Evolutionary conservation across 352 stramenopile genomes (phyloP).

Genomic region (Plasmopara muralis): DNA sequence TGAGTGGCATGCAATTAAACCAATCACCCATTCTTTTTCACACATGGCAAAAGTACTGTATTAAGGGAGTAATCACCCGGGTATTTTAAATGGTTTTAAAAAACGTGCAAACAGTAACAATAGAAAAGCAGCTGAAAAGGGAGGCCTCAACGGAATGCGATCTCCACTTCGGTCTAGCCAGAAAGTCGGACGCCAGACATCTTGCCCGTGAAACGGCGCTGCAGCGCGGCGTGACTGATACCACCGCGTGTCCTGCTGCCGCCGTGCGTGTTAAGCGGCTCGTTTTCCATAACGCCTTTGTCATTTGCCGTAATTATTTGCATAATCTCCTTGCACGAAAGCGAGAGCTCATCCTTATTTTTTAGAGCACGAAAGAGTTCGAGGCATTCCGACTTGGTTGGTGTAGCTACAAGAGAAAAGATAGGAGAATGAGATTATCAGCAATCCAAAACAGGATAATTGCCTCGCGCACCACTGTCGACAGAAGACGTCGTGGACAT

Average conservation of each 20-base stretch:
- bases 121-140: too few species aligned
- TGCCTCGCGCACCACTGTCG: conserved; percentile 24
- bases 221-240: conserved; percentile 66
- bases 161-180: conserved; percentile 16
- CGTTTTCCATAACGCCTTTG: conserved; percentile 64
- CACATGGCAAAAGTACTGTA: too few species aligned
- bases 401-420: conserved; percentile 15
- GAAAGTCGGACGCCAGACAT: conserved; percentile 66
- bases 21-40: too few species aligned
- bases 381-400: conserved; percentile 51
- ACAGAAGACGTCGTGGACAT: conserved; percentile 40
- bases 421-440: not conserved
- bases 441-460: not conserved
- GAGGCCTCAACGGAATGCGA: conserved; percentile 3
- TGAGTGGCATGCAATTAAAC: not conserved
- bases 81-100: too few species aligned
- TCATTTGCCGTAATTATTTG: conserved; percentile 54
- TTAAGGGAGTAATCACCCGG: too few species aligned
- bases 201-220: conserved; percentile 77
- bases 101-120: too few species aligned
- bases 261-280: conserved; percentile 55
- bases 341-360: conserved; percentile 76
- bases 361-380: conserved; percentile 64
- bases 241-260: conserved; percentile 51
- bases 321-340: conserved; percentile 71